Conservation (phyloP, 352 stramenopile genomes). For the Achlya hypogyna region DNA sequence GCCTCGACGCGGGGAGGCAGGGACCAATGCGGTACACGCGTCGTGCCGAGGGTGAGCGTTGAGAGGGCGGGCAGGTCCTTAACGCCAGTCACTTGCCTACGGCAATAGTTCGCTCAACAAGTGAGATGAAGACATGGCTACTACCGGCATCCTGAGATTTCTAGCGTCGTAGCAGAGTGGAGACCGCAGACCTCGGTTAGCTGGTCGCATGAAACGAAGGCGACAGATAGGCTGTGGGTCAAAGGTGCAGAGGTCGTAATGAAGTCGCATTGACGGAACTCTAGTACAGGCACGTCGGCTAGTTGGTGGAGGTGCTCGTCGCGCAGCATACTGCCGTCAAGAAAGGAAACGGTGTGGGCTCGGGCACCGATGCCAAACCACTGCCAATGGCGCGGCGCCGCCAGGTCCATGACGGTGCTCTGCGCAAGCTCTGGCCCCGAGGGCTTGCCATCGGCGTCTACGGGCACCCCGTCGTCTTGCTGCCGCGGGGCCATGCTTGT, state of each 20-base stretch:
- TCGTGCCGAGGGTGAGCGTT: too few relatives aligned
- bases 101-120: too few relatives aligned
- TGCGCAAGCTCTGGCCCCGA: too few relatives aligned
- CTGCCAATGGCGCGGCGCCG: slow-evolving; percentile 6
- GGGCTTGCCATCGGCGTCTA: too few relatives aligned
- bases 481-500: too few relatives aligned
- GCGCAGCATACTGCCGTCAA: background rate
- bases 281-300: background rate
- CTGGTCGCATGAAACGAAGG: slow-evolving; percentile 30
- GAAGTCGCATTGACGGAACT: slow-evolving; percentile 15
- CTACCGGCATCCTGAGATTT: slow-evolving; percentile 8
- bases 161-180: background rate
- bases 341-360: background rate
- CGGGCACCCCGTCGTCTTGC: too few relatives aligned
- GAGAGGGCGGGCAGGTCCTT: too few relatives aligned
- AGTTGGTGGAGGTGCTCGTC: slow-evolving; percentile 1
- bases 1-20: too few relatives aligned
- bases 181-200: slow-evolving; percentile 41
- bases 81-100: too few relatives aligned
- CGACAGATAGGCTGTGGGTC: background rate
- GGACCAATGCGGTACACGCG: too few relatives aligned
- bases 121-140: too few relatives aligned
- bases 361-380: background rate
- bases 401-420: background rate
- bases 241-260: background rate